A percentile compares a stretch with the other conserved stretches of the same genome.
Evolutionary conservation across 2,329 filamentous ascomycete species (phyloP).

Genomic region (Periconia macrospinosa): DNA sequence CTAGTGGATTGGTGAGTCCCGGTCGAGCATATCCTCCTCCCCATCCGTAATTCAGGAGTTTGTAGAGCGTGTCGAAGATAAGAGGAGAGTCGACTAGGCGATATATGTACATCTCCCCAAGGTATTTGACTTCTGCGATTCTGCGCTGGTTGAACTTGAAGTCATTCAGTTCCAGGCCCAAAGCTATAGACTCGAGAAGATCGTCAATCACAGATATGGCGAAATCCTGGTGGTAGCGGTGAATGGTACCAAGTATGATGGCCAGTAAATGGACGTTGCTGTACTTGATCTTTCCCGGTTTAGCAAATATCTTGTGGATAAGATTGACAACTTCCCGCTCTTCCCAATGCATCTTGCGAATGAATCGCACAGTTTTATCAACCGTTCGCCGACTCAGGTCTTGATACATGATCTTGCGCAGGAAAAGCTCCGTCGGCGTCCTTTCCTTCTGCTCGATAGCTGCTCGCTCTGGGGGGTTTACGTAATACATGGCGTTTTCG

Average conservation of each 20-base stretch:
- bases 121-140: conserved; percentile 92
- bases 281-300: conserved; percentile 96
- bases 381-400: conserved; percentile 95
- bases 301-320: conserved; percentile 89
- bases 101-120: conserved; percentile 97
- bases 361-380: conserved; percentile 89
- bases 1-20: conserved; percentile 74
- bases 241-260: conserved; percentile 83
- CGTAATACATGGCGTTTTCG: conserved; percentile 97
- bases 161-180: conserved; percentile 92
- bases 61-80: conserved; percentile 94
- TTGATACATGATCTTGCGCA: conserved; percentile 88
- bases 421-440: conserved; percentile 87
- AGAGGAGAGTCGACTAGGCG: conserved; percentile 94
- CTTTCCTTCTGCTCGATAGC: conserved; percentile 97
- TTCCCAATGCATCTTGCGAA: conserved; percentile 96
- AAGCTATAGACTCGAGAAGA: conserved; percentile 80
- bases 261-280: conserved; percentile 93
- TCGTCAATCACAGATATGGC: conserved; percentile 91
- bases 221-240: conserved; percentile 90
- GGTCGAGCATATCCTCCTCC: conserved; percentile 78
- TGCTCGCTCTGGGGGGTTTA: conserved; percentile 89
- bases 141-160: conserved; percentile 97
- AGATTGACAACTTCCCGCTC: conserved; percentile 81
- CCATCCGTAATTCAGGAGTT: conserved; percentile 90